A percentile compares a stretch with the other conserved stretches of the same genome.
Evolutionary conservation across 2,329 filamentous ascomycete species (phyloP).

Genomic region (Aspergillus sp.): DNA sequence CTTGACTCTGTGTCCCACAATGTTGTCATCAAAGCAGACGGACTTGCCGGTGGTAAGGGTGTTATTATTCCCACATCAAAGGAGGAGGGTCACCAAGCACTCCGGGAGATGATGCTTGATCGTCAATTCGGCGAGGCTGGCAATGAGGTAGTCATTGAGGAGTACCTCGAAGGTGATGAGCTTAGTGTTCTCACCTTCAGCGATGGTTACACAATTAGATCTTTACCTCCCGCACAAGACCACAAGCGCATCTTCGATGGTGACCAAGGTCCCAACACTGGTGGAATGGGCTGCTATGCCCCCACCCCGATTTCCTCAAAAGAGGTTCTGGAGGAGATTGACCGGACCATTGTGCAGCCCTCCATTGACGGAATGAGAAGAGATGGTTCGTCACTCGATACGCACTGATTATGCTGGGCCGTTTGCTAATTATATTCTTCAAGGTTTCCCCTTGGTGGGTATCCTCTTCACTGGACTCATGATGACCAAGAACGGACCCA

Average conservation of each 20-base stretch:
- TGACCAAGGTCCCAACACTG: slow-evolving; percentile 87
- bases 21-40: slow-evolving; percentile 90
- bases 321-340: slow-evolving; percentile 71
- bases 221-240: slow-evolving; percentile 86
- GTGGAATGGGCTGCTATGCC: slow-evolving; percentile 96
- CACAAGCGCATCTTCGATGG: slow-evolving; percentile 94
- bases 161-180: slow-evolving; percentile 87
- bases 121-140: slow-evolving; percentile 83
- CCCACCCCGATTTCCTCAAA: slow-evolving; percentile 76
- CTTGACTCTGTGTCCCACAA: slow-evolving; percentile 66
- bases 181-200: slow-evolving; percentile 87
- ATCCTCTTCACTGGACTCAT: slow-evolving; percentile 66
- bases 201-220: slow-evolving; percentile 79
- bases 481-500: slow-evolving; percentile 77
- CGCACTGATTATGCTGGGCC: background rate
- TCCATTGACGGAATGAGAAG: slow-evolving; percentile 83
- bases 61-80: slow-evolving; percentile 82
- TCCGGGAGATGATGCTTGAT: slow-evolving; percentile 87
- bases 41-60: slow-evolving; percentile 89
- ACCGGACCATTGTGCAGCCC: slow-evolving; percentile 78
- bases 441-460: slow-evolving; percentile 40
- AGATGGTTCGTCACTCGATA: slow-evolving; percentile 54
- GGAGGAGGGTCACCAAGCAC: slow-evolving; percentile 73
- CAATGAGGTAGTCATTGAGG: slow-evolving; percentile 90
- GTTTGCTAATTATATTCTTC: slow-evolving; percentile 1